Evolutionary conservation across 345 rosid species (phyloP).

Genomic region (Excoecaria agallocha): DNA sequence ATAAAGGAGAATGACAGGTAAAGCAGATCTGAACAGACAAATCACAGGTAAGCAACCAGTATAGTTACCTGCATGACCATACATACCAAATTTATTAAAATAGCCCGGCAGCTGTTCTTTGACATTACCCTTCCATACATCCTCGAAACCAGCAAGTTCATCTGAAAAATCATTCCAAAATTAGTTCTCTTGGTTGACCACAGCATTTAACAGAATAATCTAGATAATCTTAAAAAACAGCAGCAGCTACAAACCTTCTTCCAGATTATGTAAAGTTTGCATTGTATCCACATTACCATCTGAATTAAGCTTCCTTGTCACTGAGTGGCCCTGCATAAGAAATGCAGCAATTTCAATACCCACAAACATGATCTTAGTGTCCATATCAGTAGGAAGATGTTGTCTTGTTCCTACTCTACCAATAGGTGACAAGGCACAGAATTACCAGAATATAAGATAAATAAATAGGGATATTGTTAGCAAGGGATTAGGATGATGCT

Average conservation of each 20-base stretch:
- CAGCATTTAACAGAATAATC: not conserved
- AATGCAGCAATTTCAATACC: constrained; percentile 11
- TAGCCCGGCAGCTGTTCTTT: constrained; percentile 28
- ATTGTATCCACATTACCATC: constrained; percentile 72
- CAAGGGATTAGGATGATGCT: not conserved
- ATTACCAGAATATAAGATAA: not conserved
- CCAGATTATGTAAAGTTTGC: constrained; percentile 73
- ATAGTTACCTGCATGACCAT: constrained; percentile 29
- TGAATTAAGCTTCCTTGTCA: constrained; percentile 64
- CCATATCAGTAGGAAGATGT: not conserved
- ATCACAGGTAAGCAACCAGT: not conserved
- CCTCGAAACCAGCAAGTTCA: constrained; percentile 60
- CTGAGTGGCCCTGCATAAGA: constrained; percentile 64
- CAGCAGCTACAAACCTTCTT: constrained; percentile 49
- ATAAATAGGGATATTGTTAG: not conserved
- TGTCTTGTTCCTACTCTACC: not conserved
- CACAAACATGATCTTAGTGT: not conserved
- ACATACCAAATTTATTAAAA: constrained; percentile 26
- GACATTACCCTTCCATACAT: constrained; percentile 57
- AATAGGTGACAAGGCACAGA: not conserved
- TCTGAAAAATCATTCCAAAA: constrained; percentile 34
- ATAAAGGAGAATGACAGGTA: not conserved
- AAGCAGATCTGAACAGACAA: not conserved
- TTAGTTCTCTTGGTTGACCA: not conserved
- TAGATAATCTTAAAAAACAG: not conserved